These are phyloP conservation scores for Kregervanrija pseudodelftensis DNA, from an alignment of 805 yeast genomes.

Conservation along the genomic window DNA sequence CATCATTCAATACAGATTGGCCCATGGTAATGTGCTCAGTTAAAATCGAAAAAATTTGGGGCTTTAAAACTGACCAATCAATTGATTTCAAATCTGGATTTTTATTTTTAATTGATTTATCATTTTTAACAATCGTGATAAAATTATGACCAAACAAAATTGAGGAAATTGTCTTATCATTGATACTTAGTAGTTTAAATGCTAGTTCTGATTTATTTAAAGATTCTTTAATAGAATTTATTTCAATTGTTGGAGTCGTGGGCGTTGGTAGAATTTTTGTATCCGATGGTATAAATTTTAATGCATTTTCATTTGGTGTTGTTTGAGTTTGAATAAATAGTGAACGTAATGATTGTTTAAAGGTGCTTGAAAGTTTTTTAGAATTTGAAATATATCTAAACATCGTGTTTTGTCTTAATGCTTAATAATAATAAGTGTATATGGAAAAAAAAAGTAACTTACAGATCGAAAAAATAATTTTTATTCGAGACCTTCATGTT, in stretches of 20 bases:
- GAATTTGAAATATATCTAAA: neutral
- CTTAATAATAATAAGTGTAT: no score
- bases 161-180: slow-evolving; percentile 55
- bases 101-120: slow-evolving; percentile 2
- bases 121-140: slow-evolving; percentile 66
- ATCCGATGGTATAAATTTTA: slow-evolving; percentile 71
- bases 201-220: slow-evolving; percentile 64
- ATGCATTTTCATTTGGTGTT: slow-evolving; percentile 82
- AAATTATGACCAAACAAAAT: slow-evolving; percentile 80
- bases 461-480: no score
- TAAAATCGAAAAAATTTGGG: slow-evolving; percentile 54
- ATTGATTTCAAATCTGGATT: slow-evolving; percentile 1
- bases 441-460: no score
- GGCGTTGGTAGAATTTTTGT: slow-evolving; percentile 56
- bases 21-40: slow-evolving; percentile 53
- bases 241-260: slow-evolving; percentile 55
- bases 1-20: slow-evolving; percentile 42
- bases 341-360: slow-evolving; percentile 9
- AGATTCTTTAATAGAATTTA: slow-evolving; percentile 70
- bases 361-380: neutral
- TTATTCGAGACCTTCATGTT: no score
- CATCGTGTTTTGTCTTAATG: no score
- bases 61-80: slow-evolving; percentile 55
- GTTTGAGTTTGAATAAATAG: slow-evolving; percentile 75
- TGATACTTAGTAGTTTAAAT: slow-evolving; percentile 61